Evolutionary conservation across 2,329 filamentous ascomycete genomes (phyloP).

Genomic region (Aureobasidium namibiae): DNA sequence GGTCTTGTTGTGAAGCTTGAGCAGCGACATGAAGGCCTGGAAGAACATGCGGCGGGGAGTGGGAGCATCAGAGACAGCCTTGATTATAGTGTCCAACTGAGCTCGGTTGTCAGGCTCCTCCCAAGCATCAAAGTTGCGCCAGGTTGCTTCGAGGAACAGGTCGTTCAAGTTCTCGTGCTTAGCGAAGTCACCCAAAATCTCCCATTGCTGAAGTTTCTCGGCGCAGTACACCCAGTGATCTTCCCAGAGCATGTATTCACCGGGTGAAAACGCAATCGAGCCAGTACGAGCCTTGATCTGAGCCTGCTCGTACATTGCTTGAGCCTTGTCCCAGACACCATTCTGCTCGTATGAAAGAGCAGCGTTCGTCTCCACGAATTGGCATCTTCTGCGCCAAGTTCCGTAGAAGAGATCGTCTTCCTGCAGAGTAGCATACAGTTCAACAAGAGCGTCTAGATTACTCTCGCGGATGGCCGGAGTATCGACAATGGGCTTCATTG

Average conservation of each 20-base stretch:
- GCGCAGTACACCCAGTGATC: slow-evolving; percentile 98
- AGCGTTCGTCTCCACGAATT: slow-evolving; percentile 96
- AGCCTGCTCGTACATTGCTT: slow-evolving; percentile 90
- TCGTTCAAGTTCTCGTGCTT: slow-evolving; percentile 99
- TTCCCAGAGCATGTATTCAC: slow-evolving; percentile 98
- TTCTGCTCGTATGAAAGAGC: slow-evolving; percentile 97
- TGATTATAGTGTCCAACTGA: slow-evolving; percentile 85
- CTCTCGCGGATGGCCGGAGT: slow-evolving; percentile 81
- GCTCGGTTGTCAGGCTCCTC: slow-evolving; percentile 77
- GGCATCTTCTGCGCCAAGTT: slow-evolving; percentile 87
- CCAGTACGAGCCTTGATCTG: slow-evolving; percentile 96
- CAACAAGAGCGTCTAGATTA: slow-evolving; percentile 90
- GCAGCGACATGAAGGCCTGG: slow-evolving; percentile 93
- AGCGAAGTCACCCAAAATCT: slow-evolving; percentile 92
- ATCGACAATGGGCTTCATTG: slow-evolving; percentile 75
- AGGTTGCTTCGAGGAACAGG: slow-evolving; percentile 86
- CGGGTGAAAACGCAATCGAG: slow-evolving; percentile 90
- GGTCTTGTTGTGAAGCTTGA: slow-evolving; percentile 87
- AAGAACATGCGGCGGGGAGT: slow-evolving; percentile 93
- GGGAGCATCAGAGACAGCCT: slow-evolving; percentile 94
- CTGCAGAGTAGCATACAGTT: slow-evolving; percentile 80
- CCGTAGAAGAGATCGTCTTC: slow-evolving; percentile 98
- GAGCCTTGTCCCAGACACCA: slow-evolving; percentile 98
- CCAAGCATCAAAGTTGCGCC: slow-evolving; percentile 95
- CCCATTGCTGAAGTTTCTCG: slow-evolving; percentile 98